Conservation (phyloP, 768 basidiomycete species). For the Naganishia vaughanmartiniae region DNA sequence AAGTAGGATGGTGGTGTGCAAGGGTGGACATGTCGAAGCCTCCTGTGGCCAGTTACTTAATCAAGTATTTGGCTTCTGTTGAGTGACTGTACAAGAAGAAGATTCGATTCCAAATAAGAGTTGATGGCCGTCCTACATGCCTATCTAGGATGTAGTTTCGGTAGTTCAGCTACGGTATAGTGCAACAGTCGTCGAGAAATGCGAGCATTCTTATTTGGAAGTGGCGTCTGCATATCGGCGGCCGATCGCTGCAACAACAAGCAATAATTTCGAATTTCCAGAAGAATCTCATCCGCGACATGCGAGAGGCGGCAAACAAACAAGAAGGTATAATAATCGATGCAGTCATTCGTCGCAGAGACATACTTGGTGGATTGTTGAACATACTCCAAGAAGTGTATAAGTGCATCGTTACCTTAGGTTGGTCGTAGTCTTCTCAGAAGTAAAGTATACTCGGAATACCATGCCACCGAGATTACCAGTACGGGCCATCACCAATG, state of each 20-base stretch:
- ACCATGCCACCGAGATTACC: constrained; percentile 20
- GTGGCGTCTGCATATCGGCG: background rate
- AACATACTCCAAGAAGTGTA: background rate
- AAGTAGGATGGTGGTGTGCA: no score
- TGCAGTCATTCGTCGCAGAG: background rate
- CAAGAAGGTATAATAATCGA: background rate
- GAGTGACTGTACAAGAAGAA: no score
- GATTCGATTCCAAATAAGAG: no score
- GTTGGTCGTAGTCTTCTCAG: background rate
- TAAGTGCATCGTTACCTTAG: background rate
- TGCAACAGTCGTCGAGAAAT: no score
- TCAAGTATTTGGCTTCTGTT: no score
- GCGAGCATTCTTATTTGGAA: no score
- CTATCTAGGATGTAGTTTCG: no score
- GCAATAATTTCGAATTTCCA: no score
- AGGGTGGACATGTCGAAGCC: no score
- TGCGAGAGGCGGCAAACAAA: background rate
- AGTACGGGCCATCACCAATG: constrained; percentile 22
- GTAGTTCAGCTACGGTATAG: no score
- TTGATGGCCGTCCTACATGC: no score
- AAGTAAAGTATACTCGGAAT: background rate
- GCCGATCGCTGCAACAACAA: background rate
- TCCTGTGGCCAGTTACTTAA: no score
- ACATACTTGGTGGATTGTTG: background rate
- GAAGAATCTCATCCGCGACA: constrained; percentile 4